Percentiles rank a stretch among this genome's conserved stretches.
Evolutionary conservation across 2,329 filamentous ascomycete genomes (phyloP).

Genomic region (Biscogniauxia mediterranea): DNA sequence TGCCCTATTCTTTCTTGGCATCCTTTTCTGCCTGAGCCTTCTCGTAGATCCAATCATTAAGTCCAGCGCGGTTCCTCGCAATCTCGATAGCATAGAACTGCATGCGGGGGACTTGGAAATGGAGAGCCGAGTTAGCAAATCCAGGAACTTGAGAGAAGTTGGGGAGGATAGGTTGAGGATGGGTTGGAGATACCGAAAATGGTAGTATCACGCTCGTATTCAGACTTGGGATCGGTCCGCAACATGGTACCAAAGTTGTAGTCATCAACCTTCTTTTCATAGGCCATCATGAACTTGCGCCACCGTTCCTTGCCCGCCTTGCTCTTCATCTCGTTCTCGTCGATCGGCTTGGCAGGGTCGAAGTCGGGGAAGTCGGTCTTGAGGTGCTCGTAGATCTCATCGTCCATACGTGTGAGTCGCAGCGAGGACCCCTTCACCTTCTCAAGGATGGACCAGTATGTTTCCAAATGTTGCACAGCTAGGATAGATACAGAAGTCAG

Average conservation of each 20-base stretch:
- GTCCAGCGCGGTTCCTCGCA: slow-evolving; percentile 75
- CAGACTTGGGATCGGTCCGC: slow-evolving; percentile 70
- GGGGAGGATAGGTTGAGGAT: not conserved
- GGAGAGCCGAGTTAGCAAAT: slow-evolving; percentile 38
- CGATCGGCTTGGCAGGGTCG: slow-evolving; percentile 73
- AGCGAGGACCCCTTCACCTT: slow-evolving; percentile 84
- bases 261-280: slow-evolving; percentile 94
- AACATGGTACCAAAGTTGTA: slow-evolving; percentile 98
- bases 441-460: slow-evolving; percentile 95
- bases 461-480: slow-evolving; percentile 93
- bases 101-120: slow-evolving; percentile 53
- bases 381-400: slow-evolving; percentile 91
- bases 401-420: slow-evolving; percentile 88
- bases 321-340: slow-evolving; percentile 98
- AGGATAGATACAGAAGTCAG: slow-evolving; percentile 2
- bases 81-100: slow-evolving; percentile 82
- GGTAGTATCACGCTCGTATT: slow-evolving; percentile 85
- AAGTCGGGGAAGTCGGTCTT: slow-evolving; percentile 88
- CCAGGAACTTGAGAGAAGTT: slow-evolving; percentile 43
- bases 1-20: not conserved
- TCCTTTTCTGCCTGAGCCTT: slow-evolving; percentile 60
- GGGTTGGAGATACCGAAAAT: slow-evolving; percentile 69
- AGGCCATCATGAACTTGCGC: slow-evolving; percentile 90
- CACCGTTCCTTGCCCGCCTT: slow-evolving; percentile 90
- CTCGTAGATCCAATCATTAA: slow-evolving; percentile 98